phyloP scores from a whole-genome alignment of 345 rosid genomes.

The Linum tenue region DNA sequence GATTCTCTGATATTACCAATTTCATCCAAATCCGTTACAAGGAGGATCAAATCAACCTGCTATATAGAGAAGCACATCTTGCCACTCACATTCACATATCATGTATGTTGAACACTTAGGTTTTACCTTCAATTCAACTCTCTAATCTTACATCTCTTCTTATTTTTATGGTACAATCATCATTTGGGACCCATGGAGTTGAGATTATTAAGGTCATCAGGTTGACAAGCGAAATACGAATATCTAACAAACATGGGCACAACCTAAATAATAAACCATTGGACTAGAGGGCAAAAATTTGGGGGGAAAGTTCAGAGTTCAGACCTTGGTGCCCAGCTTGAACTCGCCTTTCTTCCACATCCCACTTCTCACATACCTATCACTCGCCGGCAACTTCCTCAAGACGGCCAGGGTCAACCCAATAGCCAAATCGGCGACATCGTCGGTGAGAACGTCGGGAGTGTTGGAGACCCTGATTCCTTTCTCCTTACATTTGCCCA shows the following conservation, averaged over 20 bases:
- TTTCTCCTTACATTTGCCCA: slow-evolving; percentile 57
- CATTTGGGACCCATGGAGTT: too few species aligned
- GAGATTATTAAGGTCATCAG: too few species aligned
- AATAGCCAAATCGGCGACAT: slow-evolving; percentile 78
- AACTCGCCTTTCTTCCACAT: slow-evolving; percentile 58
- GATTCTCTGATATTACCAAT: too few species aligned
- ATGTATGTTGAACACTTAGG: too few species aligned
- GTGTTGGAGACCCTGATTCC: slow-evolving; percentile 74
- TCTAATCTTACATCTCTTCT: too few species aligned
- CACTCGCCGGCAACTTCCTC: slow-evolving; percentile 55
- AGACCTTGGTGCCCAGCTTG: slow-evolving; percentile 58
- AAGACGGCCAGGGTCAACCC: slow-evolving; percentile 62
- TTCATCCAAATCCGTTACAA: too few species aligned
- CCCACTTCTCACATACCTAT: slow-evolving; percentile 61
- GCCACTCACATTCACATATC: too few species aligned
- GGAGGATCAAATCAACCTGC: too few species aligned
- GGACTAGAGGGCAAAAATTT: not conserved
- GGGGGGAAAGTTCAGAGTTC: not conserved
- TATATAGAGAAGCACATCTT: too few species aligned
- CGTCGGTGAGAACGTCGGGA: slow-evolving; percentile 79
- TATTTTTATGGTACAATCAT: too few species aligned
- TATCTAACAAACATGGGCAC: not conserved
- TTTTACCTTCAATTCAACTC: too few species aligned
- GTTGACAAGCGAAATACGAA: too few species aligned
- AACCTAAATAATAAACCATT: not conserved